Evolutionary conservation across 106 monocot genomes (phyloP).

Genomic region (Dioscorea dumetorum): DNA sequence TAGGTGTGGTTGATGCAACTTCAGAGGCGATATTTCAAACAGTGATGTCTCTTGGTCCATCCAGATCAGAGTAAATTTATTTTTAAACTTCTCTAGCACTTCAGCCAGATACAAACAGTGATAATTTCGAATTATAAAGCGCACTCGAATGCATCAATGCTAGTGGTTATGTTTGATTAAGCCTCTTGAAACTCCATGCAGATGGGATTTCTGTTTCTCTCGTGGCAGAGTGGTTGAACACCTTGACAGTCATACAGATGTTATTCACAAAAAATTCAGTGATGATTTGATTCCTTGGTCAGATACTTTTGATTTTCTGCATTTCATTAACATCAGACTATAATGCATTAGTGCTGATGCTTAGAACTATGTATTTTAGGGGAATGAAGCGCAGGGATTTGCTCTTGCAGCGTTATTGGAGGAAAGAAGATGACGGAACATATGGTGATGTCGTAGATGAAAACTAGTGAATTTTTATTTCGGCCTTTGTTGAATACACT

Average conservation of each 20-base stretch:
- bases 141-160: background rate
- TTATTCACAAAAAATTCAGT: slow-evolving; percentile 80
- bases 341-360: no score
- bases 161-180: background rate
- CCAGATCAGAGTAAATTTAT: slow-evolving; percentile 83
- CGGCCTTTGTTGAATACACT: background rate
- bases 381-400: slow-evolving; percentile 90
- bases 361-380: slow-evolving; percentile 29
- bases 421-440: slow-evolving; percentile 97
- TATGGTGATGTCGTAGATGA: slow-evolving; percentile 50
- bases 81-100: no score
- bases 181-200: slow-evolving; percentile 21
- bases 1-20: slow-evolving; percentile 79
- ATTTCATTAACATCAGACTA: background rate
- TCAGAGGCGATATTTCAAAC: slow-evolving; percentile 83
- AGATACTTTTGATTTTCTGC: slow-evolving; percentile 4
- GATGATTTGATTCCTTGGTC: slow-evolving; percentile 91
- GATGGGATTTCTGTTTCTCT: slow-evolving; percentile 95
- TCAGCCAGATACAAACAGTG: no score
- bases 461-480: background rate
- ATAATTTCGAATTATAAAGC: no score
- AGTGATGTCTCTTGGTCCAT: slow-evolving; percentile 90
- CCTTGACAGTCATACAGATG: slow-evolving; percentile 88
- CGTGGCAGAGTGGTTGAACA: slow-evolving; percentile 72
- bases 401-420: slow-evolving; percentile 79